Percentiles rank a stretch among this genome's conserved stretches.
These are phyloP conservation scores for Xylaria sp. DNA, from an alignment of 2,329 filamentous ascomycete species.

Conservation along the genomic window DNA sequence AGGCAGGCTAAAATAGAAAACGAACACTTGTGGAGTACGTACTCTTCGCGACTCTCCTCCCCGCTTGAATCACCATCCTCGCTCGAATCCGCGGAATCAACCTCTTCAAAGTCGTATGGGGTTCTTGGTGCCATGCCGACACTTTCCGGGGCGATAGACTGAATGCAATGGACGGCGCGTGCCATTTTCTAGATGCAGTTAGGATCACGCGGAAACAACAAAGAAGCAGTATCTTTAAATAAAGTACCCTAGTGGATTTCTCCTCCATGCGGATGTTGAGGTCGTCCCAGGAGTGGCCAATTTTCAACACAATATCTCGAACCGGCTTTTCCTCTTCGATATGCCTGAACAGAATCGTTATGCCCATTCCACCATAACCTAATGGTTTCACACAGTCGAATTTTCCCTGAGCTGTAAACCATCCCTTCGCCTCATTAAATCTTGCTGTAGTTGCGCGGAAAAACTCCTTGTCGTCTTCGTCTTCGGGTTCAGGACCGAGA, in stretches of 20 bases:
- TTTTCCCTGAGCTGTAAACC: background rate
- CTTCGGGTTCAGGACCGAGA: too few relatives aligned
- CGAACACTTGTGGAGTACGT: too few relatives aligned
- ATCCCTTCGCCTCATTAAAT: background rate
- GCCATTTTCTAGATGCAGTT: slow-evolving; percentile 15
- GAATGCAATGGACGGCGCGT: slow-evolving; percentile 24
- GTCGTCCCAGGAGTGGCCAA: background rate
- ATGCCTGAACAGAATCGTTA: slow-evolving; percentile 8
- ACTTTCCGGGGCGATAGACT: slow-evolving; percentile 8
- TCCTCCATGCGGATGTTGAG: slow-evolving; percentile 6
- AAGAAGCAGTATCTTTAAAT: background rate
- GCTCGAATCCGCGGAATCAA: slow-evolving; percentile 12
- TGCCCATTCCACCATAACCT: slow-evolving; percentile 16
- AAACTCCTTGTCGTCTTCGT: background rate
- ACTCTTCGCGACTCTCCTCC: slow-evolving; percentile 12
- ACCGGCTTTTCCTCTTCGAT: background rate
- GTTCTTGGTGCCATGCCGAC: background rate
- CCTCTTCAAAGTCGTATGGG: background rate
- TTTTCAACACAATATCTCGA: slow-evolving; percentile 13
- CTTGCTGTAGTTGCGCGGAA: background rate
- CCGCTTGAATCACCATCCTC: slow-evolving; percentile 10
- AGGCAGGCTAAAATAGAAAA: too few relatives aligned
- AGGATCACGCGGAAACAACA: background rate
- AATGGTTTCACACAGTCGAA: slow-evolving; percentile 5
- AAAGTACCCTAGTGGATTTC: slow-evolving; percentile 8